Evolutionary conservation across 2,329 filamentous ascomycete species (phyloP), one percentile per base, ranked within the genome.

Genomic region (Pseudogymnoascus sp.): DNA sequence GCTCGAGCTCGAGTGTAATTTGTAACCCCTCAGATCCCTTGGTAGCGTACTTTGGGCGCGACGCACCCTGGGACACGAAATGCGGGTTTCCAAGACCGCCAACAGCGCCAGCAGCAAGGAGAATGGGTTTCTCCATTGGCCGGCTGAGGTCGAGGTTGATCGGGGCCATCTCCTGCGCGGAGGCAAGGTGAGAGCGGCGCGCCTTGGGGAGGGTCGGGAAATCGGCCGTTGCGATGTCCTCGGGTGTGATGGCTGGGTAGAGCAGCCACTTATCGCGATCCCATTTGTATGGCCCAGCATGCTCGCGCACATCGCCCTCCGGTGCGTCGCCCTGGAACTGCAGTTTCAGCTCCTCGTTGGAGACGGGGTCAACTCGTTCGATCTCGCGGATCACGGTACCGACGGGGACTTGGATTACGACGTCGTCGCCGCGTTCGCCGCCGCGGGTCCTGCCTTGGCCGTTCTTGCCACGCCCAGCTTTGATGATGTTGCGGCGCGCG

Each of bases 71-170:
- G 4, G 89, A 89, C 33, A 89, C 84, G 70, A 97, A 99, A 73
- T 97, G 92, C 4, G 94, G 90, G 70, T 99, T 99, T 9, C 94
- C 94, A 6, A 97, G 75, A 0, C 94, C 94, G 7, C 94, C 94
- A 63, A 95, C 83, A 4, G 91, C 92, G 6, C 94, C 94, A 0
- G 90, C 88, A 1, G 91, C 90, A 9, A 99, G 83, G 22, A 99
- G 79, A 66, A 97, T 86, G 0, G 94, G 94, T 54, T 85, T 83
- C 4, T 90, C 85, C 75, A 94, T 96, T 0, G 90, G 89, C 57
- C 85, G 80, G 57, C 86, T 87, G 11, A 92, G 78, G 71, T 92
- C 89, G 11, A 92, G 79, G 62, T 84, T 77, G 59, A 97, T 83
- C 1, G 91, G 91, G 0, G 82, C 82, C 8, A 84, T 75, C 0